Evolutionary conservation across 106 monocot genomes (phyloP), one percentile per base, ranked within the genome.

Genomic region (Allium sativum): DNA sequence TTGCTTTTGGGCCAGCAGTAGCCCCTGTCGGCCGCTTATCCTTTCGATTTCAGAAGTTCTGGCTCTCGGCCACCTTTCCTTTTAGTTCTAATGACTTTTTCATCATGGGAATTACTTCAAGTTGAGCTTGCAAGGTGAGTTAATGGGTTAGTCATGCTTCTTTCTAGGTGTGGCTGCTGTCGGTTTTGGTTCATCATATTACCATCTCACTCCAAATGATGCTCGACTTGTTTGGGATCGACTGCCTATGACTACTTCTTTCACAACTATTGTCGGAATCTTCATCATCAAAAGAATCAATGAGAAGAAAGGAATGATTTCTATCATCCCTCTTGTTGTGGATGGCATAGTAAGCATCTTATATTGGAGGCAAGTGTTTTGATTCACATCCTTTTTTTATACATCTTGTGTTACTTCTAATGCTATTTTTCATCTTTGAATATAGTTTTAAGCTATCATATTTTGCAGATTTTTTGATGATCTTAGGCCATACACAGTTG

Each of bases 221-320:
- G 70, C 82, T 65, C 72, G 70, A 12, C 98, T 99, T 71, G 92
- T 99, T 16, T 99, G 98, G 98, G 92, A 99, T 72, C 82, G 92
- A 10, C 62, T 99, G 53, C 98, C 92, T 47, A 99, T 99, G 92
- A 88, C 92, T 42, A 59, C 92, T 70, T 84, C 98, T 58, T 99
- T 99, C 71, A 99, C 98, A 67, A 88, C 98, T 53, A 85, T 99
- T 58, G 68, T 99, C 76, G 87, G 92, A 55, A 99, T 99, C 66
- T 99, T 99, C 66, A 88, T 99, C 67, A 88, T 99, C 48, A 92
- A 99, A 70, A 88, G 91, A 69, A 74, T 99, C 69, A 85, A 92
- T 73, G 85, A 85, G 70, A 92, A 65, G 40, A 82, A 74, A 10
- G 98, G 98, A 57, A 80, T 68, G 19, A 43, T 53, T 46, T 98